Base-by-base conservation (phyloP, 768 basidiomycete species). In the Leccinum longicurvipes region DNA sequence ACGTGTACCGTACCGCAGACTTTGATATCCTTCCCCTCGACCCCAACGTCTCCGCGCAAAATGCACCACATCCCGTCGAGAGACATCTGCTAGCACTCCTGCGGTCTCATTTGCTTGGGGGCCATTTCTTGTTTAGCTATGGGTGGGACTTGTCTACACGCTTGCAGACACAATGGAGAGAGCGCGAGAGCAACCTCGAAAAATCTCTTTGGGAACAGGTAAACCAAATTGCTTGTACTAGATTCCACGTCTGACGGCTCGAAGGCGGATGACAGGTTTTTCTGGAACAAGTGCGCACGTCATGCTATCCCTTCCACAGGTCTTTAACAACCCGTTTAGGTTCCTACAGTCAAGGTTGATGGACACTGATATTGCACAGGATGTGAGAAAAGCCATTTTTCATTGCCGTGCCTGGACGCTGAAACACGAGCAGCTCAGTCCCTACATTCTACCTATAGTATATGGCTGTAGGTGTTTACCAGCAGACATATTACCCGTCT, bases 251-350 rank as follows among this genome's bases (percentile, higher is more conserved):
- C 53, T 65, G 36, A 72, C n/a, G 4, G n/a, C 19, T 31, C 23
- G 51, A 48, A 95, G 87, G 88, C 87, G 36, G 97, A 99, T 61
- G 93, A 97, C 66, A 82, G 95, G 59, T 99, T 99, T 75, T 98
- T 98, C 74, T 99, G 96, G 96, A 99, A 99, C 73, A 90, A 84
- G 83, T 67, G 6, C 17, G 50, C 24, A 23, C 21, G 59, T 48
- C 24, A 5, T 48, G 24, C 24, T 14, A 15, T 55, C 17, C 23
- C 15, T 57, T 19, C 48, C 48, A 50, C 29, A 41, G 27, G 24
- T 25, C 28, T 50, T 61, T 60, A 49, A 57, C 52, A 11, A 5
- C 47, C 42, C 27, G 29, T 34, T 23, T 61, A 79, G 78, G 66
- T 81, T 79, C 62, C 66, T 89, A 56, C 84, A 86, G 57, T 73